These are phyloP conservation scores for Penicillium janthinellum DNA, from an alignment of 2,329 filamentous ascomycete genomes.

Conservation along the genomic window DNA sequence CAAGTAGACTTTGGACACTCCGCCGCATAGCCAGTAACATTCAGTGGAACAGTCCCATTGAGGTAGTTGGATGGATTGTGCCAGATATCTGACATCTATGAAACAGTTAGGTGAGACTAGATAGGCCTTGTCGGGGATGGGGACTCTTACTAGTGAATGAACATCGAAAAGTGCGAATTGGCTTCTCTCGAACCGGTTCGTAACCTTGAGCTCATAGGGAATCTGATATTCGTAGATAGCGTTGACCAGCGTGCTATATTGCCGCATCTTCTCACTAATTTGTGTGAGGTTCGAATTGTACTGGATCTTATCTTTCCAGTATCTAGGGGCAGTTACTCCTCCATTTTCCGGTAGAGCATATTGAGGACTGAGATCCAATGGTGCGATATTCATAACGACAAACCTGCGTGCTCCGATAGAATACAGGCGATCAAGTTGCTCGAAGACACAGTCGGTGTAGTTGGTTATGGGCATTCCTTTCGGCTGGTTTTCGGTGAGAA, in stretches of 20 bases:
- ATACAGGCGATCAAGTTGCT: neutral
- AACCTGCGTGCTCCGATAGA: neutral
- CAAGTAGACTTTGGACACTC: neutral
- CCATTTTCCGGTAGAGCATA: neutral
- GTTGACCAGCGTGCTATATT: neutral
- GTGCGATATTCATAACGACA: neutral
- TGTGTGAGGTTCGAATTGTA: neutral
- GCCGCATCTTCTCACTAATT: neutral
- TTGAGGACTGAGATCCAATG: neutral
- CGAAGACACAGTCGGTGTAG: conserved; percentile 1
- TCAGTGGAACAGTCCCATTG: neutral
- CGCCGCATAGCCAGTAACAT: neutral
- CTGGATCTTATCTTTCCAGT: neutral
- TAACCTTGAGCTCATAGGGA: neutral
- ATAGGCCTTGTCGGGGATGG: neutral
- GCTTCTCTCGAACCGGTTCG: neutral
- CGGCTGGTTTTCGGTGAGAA: neutral
- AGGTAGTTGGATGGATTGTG: neutral
- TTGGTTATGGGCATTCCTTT: neutral
- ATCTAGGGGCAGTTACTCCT: neutral
- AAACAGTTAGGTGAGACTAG: neutral
- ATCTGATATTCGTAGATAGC: neutral
- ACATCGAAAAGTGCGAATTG: neutral
- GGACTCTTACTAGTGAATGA: neutral
- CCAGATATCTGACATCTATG: conserved; percentile 1